Conservation (phyloP, 2,329 filamentous ascomycete genomes). For the Penicillium griseofulvum region DNA sequence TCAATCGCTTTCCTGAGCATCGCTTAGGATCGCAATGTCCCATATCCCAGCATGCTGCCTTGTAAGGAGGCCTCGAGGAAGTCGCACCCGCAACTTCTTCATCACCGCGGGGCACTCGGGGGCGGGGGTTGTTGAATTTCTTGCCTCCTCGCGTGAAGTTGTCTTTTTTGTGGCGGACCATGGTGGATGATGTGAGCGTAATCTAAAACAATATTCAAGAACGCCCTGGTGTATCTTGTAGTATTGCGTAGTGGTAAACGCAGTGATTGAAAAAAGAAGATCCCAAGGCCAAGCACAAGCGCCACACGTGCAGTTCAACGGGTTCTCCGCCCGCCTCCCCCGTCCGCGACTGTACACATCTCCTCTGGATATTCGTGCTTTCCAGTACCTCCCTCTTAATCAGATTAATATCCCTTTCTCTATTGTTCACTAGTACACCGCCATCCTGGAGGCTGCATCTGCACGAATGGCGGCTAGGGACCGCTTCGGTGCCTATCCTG, state of each 20-base stretch:
- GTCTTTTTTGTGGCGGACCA: slow-evolving; percentile 98
- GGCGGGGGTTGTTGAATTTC: slow-evolving; percentile 62
- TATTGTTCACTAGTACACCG: slow-evolving; percentile 17
- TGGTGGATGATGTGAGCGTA: slow-evolving; percentile 36
- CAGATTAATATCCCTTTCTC: slow-evolving; percentile 5
- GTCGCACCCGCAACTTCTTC: slow-evolving; percentile 37
- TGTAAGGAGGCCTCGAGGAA: slow-evolving; percentile 59
- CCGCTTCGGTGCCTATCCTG: slow-evolving; percentile 80
- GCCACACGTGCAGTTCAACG: slow-evolving; percentile 28
- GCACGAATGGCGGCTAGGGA: slow-evolving; percentile 93
- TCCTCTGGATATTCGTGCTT: slow-evolving; percentile 13
- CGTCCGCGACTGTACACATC: slow-evolving; percentile 15
- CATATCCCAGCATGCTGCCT: slow-evolving; percentile 96
- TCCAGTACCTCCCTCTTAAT: slow-evolving; percentile 3
- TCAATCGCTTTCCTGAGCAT: slow-evolving; percentile 92
- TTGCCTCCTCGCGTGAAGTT: slow-evolving; percentile 69
- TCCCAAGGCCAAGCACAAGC: slow-evolving; percentile 18
- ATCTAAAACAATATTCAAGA: not conserved
- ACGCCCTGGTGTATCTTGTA: not conserved
- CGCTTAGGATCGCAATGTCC: slow-evolving; percentile 96
- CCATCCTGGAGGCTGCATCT: slow-evolving; percentile 85
- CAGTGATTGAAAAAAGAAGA: slow-evolving; percentile 9
- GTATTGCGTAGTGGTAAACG: not conserved
- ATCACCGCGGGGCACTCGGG: slow-evolving; percentile 47
- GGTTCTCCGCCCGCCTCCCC: slow-evolving; percentile 22